These are phyloP conservation scores for Rossbeevera mucosa DNA, from an alignment of 768 basidiomycete species.

Conservation along the genomic window DNA sequence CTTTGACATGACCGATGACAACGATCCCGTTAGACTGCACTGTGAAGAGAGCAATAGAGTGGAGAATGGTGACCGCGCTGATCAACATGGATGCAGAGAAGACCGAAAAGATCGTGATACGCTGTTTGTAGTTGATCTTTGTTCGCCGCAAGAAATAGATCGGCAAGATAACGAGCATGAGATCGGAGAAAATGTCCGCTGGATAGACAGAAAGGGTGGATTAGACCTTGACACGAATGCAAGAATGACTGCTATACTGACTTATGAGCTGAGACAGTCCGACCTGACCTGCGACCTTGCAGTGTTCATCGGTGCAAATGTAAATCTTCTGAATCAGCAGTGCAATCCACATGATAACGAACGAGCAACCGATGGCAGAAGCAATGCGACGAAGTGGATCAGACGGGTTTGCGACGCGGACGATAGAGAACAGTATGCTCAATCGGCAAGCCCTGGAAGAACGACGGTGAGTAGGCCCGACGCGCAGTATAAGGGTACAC, in stretches of 20 bases:
- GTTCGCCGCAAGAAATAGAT: slow-evolving; percentile 9
- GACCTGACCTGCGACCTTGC: background rate
- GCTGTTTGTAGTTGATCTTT: slow-evolving; percentile 8
- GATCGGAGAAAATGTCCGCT: slow-evolving; percentile 23
- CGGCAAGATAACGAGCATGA: slow-evolving; percentile 14
- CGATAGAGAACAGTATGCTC: slow-evolving; percentile 24
- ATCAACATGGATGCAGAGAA: slow-evolving; percentile 21
- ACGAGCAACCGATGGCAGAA: slow-evolving; percentile 8
- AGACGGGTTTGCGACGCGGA: slow-evolving; percentile 15
- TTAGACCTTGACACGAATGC: background rate
- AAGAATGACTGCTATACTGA: slow-evolving; percentile 1
- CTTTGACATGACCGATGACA: slow-evolving; percentile 23
- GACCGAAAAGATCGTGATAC: slow-evolving; percentile 13
- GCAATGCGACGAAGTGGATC: slow-evolving; percentile 3
- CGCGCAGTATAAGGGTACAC: background rate
- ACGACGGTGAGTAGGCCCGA: background rate
- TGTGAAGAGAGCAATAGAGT: slow-evolving; percentile 10
- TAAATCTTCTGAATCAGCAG: slow-evolving; percentile 13
- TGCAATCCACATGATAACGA: slow-evolving; percentile 24
- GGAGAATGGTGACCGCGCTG: slow-evolving; percentile 17
- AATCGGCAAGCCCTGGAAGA: slow-evolving; percentile 18
- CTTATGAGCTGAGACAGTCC: slow-evolving; percentile 21
- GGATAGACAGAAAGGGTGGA: background rate
- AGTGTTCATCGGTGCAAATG: slow-evolving; percentile 3
- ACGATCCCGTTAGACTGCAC: background rate